Base-by-base conservation (phyloP, 2,329 filamentous ascomycete genomes). In the Alternaria ethzedia region DNA sequence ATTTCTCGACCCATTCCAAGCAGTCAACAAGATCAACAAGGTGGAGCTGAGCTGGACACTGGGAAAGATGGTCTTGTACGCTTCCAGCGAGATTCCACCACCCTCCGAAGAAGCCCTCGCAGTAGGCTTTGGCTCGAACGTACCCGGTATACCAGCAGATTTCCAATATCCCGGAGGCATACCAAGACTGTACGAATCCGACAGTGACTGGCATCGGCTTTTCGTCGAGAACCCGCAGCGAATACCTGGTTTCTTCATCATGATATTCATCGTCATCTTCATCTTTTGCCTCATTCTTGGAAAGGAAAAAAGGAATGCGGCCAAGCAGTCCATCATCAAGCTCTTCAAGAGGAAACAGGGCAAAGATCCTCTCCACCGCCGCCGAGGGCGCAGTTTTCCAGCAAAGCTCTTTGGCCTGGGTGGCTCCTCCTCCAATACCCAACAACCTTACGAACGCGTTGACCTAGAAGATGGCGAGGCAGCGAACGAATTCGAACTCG, bases 21-120 rank as follows among this genome's bases (percentile, higher is more conserved):
- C 96, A 0, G 91, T 98, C 28, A 90, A 99, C 80, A 96, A 96
- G 79, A 94, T 99, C 70, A 89, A 94, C 70, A 92, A 90, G 17
- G 90, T 94, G 7, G 96, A 99, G 83, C 91, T 99, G 17, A 97
- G 93, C 83, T 99, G 96, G 96, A 98, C 96, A 0, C 83, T 99
- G 6, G 96, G 96, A 2, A 97, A 97, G 77, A 97, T 98, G 87
- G 88, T 99, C 7, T 87, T 99, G 5, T 98, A 98, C 72, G 96
- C 96, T 5, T 90, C 95, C 0, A 96, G 93, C 4, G 93, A 97
- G 78, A 86, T 99, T 6, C 90, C 92, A 2, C 87, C 92, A 0
- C 81, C 85, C 7, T 85, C 83, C 2, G 82, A 85, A 17, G 82
- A 86, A 45, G 83, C 85, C 15, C 82, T 94, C 2, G 93, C 94